Conservation (phyloP, 2,329 filamentous ascomycete genomes). For the Biscogniauxia marginata region DNA sequence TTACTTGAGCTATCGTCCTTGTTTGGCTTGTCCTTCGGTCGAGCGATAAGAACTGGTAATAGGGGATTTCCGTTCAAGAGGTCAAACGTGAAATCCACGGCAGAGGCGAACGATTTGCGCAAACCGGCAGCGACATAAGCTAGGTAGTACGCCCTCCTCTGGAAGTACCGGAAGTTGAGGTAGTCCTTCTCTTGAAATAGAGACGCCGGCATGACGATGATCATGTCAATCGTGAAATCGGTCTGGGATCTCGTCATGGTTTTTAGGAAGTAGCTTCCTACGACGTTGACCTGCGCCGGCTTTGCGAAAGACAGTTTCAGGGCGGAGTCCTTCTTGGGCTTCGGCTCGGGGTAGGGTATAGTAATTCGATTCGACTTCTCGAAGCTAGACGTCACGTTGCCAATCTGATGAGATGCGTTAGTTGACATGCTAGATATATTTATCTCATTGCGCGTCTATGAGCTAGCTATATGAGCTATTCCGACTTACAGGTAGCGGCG, state of each 20-base stretch:
- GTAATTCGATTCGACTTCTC: slow-evolving; percentile 65
- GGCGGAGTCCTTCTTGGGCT: slow-evolving; percentile 69
- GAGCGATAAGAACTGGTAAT: slow-evolving; percentile 63
- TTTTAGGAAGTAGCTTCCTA: slow-evolving; percentile 80
- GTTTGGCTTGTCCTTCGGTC: slow-evolving; percentile 33
- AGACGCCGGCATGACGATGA: slow-evolving; percentile 76
- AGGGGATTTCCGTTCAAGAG: slow-evolving; percentile 72
- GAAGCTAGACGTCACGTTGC: slow-evolving; percentile 65
- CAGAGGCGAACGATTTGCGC: slow-evolving; percentile 52
- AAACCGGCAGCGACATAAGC: slow-evolving; percentile 75
- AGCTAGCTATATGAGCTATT: no score
- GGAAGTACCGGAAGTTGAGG: slow-evolving; percentile 88
- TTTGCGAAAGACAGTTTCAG: slow-evolving; percentile 79
- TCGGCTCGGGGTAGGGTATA: slow-evolving; percentile 85
- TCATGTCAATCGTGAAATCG: slow-evolving; percentile 70
- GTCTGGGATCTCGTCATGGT: slow-evolving; percentile 67
- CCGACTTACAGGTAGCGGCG: slow-evolving; percentile 48
- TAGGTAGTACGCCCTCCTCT: slow-evolving; percentile 89
- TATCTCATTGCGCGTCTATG: no score
- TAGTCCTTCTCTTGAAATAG: slow-evolving; percentile 95
- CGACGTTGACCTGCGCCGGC: slow-evolving; percentile 78
- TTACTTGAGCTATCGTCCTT: slow-evolving; percentile 19
- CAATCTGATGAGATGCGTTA: slow-evolving; percentile 48
- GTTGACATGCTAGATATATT: slow-evolving; percentile 2
- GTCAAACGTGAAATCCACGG: slow-evolving; percentile 61